Percentiles rank a stretch among this genome's conserved stretches.
These are phyloP conservation scores for Eucalyptus melliodora DNA, from an alignment of 345 rosid species.

Conservation along the genomic window DNA sequence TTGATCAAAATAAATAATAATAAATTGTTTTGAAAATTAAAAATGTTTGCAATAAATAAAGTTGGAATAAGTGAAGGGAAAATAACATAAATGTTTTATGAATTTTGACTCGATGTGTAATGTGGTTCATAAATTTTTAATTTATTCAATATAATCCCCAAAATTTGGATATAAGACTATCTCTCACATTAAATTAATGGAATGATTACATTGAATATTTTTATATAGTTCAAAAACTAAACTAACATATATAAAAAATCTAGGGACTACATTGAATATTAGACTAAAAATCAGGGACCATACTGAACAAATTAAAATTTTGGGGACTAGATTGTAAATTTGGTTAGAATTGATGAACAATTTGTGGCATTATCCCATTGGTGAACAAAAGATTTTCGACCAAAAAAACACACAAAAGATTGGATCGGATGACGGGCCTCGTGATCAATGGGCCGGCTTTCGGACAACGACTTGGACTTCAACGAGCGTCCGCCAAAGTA, in stretches of 20 bases:
- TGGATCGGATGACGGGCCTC: background rate
- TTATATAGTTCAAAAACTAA: no score
- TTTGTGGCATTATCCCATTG: no score
- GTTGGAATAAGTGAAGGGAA: background rate
- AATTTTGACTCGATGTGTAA: no score
- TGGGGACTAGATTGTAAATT: no score
- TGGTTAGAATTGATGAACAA: no score
- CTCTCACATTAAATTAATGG: no score
- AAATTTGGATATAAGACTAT: no score
- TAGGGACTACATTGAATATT: fast-evolving
- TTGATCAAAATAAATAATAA: background rate
- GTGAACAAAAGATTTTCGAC: background rate
- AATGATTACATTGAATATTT: no score
- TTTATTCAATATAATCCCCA: no score
- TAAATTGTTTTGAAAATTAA: background rate
- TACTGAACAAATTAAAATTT: no score
- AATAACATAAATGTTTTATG: fast-evolving
- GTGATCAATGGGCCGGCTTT: background rate
- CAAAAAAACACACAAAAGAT: background rate
- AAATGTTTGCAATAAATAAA: background rate
- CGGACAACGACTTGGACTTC: background rate
- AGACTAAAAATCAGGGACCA: fast-evolving
- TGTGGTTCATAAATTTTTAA: no score
- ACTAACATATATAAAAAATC: fast-evolving
- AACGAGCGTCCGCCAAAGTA: background rate